phyloP scores from a whole-genome alignment of 1,284 basidiomycete genomes.

The Boletus sp. region DNA sequence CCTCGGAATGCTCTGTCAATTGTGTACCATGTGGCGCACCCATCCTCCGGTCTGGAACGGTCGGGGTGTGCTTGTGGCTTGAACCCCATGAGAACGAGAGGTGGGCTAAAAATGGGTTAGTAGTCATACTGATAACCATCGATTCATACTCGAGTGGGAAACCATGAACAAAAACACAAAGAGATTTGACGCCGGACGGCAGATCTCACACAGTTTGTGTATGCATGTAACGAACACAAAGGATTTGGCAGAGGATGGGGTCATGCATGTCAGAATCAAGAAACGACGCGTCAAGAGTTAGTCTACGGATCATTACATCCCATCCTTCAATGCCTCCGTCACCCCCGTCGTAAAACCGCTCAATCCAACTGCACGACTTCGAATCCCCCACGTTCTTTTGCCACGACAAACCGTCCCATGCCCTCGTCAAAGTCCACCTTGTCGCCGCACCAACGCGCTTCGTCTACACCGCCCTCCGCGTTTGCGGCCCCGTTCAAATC shows the following conservation, averaged over 20 bases:
- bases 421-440: slow-evolving; percentile 38
- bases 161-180: background rate
- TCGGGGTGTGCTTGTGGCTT: slow-evolving; percentile 9
- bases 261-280: background rate
- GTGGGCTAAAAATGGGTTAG: background rate
- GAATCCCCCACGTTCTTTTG: slow-evolving; percentile 31
- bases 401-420: slow-evolving; percentile 37
- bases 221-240: background rate
- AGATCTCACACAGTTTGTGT: slow-evolving; percentile 8
- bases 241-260: background rate
- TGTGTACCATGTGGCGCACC: too few species aligned
- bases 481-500: background rate
- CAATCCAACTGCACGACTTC: slow-evolving; percentile 33
- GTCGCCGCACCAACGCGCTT: slow-evolving; percentile 16
- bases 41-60: slow-evolving; percentile 13
- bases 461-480: background rate
- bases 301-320: background rate
- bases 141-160: background rate
- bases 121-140: background rate
- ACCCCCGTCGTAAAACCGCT: too few species aligned
- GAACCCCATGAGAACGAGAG: background rate
- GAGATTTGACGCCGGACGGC: slow-evolving; percentile 13
- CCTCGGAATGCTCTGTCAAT: background rate
- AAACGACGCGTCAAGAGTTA: background rate
- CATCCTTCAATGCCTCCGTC: background rate